Percentiles rank a stretch among this genome's conserved stretches.
These are phyloP conservation scores for Alternaria metachromatica DNA, from an alignment of 2,329 filamentous ascomycete species.

Conservation along the genomic window DNA sequence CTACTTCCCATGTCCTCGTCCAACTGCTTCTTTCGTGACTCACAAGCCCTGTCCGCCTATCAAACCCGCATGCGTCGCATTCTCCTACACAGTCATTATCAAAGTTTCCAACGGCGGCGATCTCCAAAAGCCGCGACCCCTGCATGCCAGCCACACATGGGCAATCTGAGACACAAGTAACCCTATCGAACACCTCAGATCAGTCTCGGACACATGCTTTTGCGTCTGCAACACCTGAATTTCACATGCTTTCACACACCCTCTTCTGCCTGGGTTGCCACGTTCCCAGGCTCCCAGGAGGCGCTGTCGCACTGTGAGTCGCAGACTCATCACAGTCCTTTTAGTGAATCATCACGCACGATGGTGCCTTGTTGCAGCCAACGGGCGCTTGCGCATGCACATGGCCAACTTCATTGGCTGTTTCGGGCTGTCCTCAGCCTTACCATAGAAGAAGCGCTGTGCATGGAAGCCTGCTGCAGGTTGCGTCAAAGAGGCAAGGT, in stretches of 20 bases:
- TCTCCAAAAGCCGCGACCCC: constrained; percentile 19
- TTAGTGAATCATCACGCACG: constrained; percentile 4
- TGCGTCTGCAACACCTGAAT: constrained; percentile 6
- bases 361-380: constrained; percentile 2
- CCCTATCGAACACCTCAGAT: constrained; percentile 24
- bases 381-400: constrained; percentile 16
- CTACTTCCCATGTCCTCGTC: neutral
- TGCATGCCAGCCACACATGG: constrained; percentile 34
- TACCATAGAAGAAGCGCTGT: constrained; percentile 8
- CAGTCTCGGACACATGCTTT: constrained; percentile 15
- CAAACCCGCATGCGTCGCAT: constrained; percentile 5
- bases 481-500: constrained; percentile 6
- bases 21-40: neutral
- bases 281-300: constrained; percentile 2
- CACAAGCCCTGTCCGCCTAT: neutral
- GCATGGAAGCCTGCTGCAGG: constrained; percentile 13
- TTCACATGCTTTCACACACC: constrained; percentile 17
- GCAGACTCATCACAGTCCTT: constrained; percentile 13
- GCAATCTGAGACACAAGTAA: constrained; percentile 31
- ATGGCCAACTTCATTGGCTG: constrained; percentile 11
- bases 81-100: neutral
- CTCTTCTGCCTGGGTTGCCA: constrained; percentile 1
- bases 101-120: constrained; percentile 11
- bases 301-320: constrained; percentile 17
- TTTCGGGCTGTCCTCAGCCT: constrained; percentile 13